These are phyloP conservation scores for Colletotrichum abscissum DNA, from an alignment of 2,329 filamentous ascomycete genomes.

Conservation along the genomic window DNA sequence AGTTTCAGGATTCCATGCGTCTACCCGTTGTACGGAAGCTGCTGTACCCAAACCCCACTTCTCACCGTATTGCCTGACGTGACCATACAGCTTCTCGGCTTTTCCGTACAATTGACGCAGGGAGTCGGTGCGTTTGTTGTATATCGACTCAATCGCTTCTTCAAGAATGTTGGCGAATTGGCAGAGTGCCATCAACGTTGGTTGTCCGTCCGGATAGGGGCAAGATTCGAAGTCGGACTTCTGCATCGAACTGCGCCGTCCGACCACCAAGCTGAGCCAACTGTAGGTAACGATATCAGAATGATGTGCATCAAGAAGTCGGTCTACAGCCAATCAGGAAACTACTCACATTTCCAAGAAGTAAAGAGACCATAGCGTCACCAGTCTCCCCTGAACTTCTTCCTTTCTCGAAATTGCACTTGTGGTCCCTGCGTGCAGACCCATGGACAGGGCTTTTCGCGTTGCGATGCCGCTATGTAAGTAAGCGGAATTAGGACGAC, in stretches of 20 bases:
- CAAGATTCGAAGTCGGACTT: slow-evolving; percentile 27
- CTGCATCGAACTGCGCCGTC: slow-evolving; percentile 19
- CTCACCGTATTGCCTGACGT: slow-evolving; percentile 22
- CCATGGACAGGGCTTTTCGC: slow-evolving; percentile 43
- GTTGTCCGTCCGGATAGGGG: slow-evolving; percentile 23
- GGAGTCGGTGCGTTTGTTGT: slow-evolving; percentile 41
- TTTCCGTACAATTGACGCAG: slow-evolving; percentile 40
- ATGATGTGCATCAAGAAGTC: too few species aligned
- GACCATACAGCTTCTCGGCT: slow-evolving; percentile 33
- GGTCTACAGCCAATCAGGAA: fast-evolving
- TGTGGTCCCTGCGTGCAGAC: slow-evolving; percentile 41
- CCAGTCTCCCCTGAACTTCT: slow-evolving; percentile 39
- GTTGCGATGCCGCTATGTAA: slow-evolving; percentile 42
- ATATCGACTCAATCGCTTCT: slow-evolving; percentile 38
- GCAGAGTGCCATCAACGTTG: slow-evolving; percentile 24
- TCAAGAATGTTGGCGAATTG: slow-evolving; percentile 27
- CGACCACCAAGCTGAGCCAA: slow-evolving; percentile 27
- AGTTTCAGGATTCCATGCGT: slow-evolving; percentile 24
- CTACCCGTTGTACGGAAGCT: not conserved
- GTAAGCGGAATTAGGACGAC: slow-evolving; percentile 43
- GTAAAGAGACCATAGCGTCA: slow-evolving; percentile 44
- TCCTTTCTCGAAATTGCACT: slow-evolving; percentile 34
- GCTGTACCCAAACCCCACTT: slow-evolving; percentile 21
- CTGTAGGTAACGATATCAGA: not conserved
- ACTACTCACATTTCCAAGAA: slow-evolving; percentile 40